These are phyloP conservation scores for Leccinellum rugosiceps DNA, from an alignment of 768 basidiomycete species.

Conservation along the genomic window DNA sequence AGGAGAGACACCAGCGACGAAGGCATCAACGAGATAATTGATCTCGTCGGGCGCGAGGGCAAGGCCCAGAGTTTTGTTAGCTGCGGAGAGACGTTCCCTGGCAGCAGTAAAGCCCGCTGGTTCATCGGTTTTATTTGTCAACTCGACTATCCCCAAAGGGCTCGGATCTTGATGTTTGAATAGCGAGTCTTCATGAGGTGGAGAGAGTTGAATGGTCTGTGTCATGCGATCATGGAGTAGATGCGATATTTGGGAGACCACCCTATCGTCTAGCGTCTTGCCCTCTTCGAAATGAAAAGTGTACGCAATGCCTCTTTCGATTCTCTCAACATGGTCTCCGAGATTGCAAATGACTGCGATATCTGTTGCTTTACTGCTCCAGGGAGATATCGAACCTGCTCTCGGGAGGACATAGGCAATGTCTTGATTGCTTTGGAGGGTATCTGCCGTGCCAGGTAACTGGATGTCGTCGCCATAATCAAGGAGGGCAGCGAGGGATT, in stretches of 20 bases:
- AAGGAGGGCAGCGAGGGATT: constrained; percentile 67
- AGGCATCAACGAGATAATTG: constrained; percentile 87
- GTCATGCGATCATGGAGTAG: constrained; percentile 97
- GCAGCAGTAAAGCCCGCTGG: constrained; percentile 39
- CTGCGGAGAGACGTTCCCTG: constrained; percentile 60
- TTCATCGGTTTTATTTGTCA: constrained; percentile 35
- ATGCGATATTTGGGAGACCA: constrained; percentile 56
- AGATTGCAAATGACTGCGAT: constrained; percentile 88
- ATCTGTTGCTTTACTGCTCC: constrained; percentile 99
- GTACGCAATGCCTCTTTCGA: constrained; percentile 83
- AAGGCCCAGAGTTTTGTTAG: constrained; percentile 85
- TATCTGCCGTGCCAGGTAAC: constrained; percentile 40
- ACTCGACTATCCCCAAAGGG: constrained; percentile 69
- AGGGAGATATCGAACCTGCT: constrained; percentile 91
- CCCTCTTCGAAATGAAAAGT: constrained; percentile 49
- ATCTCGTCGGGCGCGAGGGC: constrained; percentile 90
- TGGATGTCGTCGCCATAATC: constrained; percentile 79
- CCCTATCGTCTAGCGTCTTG: constrained; percentile 39
- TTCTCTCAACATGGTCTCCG: constrained; percentile 61
- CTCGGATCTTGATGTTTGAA: constrained; percentile 62
- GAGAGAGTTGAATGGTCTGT: constrained; percentile 59
- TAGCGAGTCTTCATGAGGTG: constrained; percentile 55
- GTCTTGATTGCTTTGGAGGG: constrained; percentile 35
- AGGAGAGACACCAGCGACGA: constrained; percentile 63
- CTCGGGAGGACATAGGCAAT: constrained; percentile 77